Base-by-base conservation (phyloP, 1,284 basidiomycete species). In the Austroboletus olivaceoglutinosus region DNA sequence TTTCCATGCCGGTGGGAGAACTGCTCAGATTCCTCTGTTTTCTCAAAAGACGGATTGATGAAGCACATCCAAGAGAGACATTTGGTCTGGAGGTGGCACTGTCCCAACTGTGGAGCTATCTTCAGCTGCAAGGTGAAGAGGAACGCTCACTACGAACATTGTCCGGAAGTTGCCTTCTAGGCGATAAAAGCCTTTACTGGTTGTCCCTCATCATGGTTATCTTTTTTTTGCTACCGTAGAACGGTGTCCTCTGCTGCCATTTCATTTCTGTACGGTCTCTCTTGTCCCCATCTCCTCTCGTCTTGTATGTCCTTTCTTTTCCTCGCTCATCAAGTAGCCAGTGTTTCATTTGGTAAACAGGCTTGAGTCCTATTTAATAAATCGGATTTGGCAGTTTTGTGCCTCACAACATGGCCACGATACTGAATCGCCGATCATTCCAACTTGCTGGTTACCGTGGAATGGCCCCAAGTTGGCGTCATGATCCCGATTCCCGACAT, bases 61-160 rank as follows among this genome's bases (percentile, higher is more conserved):
- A 55, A 19, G 27, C 63, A 65, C 13, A 55, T 65, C 10, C 64
- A 56, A 40, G 66, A 68, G 45, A 59, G 10, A 21, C 63, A 65
- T 30, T 15, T 65, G 3, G 21, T 21, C 15, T 65, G 63, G 63
- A 59, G 18, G 45, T 65, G 64, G 64, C n/a, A 47, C 23, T 65
- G 63, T 45, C 53, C 54, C 10, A 53, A 40, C 21, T 65, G 63
- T 12, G 63, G 63, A n/a, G 11, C 45, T 11, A 38, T 31, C 10
- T 65, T 67, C 51, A 6, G 21, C 2, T 29, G 45, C 8, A 51
- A 55, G 50, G 9, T 21, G n/a, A 38, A 21, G 34, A 67, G 63
- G 46, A 52, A 68, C 13, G 13, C 33, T 15, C 63, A 65, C 38
- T 31, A 55, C 29, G 29, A 30, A 6, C 47, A 30, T 40, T 65